Evolutionary conservation across 176 grass and related monocot species (phyloP), one percentile per base, ranked within the genome.

Genomic region (Triticum monococcum): DNA sequence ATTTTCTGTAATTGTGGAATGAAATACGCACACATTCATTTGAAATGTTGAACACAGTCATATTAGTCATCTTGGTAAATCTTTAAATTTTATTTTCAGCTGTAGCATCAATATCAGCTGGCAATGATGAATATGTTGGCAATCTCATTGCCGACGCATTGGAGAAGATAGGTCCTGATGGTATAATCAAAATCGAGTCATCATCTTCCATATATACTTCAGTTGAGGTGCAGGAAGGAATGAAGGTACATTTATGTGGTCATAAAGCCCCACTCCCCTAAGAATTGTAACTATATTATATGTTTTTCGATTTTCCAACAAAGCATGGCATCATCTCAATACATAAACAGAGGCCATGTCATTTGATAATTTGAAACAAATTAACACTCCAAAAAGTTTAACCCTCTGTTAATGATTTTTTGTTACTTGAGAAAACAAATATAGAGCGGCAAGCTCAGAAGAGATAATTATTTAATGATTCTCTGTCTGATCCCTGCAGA

Each of bases 151-250:
- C 96, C 48, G 80, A 95, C 77, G 96, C 93, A 48, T 45, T 95
- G 85, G 96, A 92, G 65, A 94, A 95, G 76, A 98, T 98, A 90
- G 93, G 96, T 78, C 89, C 63, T 85, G 88, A 98, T 88, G 96
- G 93, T 83, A 89, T 98, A 84, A 98, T 98, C 59, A 90, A 89
- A 91, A 95, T 98, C 36, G 91, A 98, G 85, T 98, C 96, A 20
- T 98, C 96, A 5, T 91, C 96, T 86, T 92, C 93, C 1, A 87
- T 98, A 91, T 94, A 98, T 90, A 95, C 96, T 24, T 67, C 89
- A 85, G 91, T 98, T 17, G 91, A 95, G 54, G 91, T 98, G 52
- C 93, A 94, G 83, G 96, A 98, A 89, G 96, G 93, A 79, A 98
- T 98, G 96, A 98, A 92, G 96, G 93, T 98, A 95, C 46, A 64